phyloP scores from a whole-genome alignment of 352 stramenopile species.

The Globisporangium echinulatum region DNA sequence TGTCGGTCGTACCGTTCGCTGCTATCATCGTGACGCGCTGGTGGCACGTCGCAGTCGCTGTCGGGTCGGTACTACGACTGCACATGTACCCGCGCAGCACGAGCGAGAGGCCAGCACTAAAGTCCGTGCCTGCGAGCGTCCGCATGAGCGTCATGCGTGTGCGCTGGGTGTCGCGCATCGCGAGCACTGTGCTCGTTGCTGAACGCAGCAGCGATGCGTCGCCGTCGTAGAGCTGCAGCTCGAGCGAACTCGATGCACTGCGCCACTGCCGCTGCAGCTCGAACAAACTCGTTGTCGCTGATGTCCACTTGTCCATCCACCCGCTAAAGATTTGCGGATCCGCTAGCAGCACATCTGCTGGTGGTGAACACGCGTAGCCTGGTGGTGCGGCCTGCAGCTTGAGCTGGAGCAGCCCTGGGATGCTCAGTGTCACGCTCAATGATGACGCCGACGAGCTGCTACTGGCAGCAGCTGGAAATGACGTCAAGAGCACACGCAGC shows the following conservation, averaged over 20 bases:
- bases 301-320: constrained; percentile 43
- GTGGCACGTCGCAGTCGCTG: constrained; percentile 14
- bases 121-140: constrained; percentile 25
- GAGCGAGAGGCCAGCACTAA: constrained; percentile 35
- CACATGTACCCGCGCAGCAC: constrained; percentile 37
- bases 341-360: constrained; percentile 6
- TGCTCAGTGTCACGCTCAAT: constrained; percentile 14
- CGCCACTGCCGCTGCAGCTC: constrained; percentile 27
- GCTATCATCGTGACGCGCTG: constrained; percentile 22
- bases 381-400: constrained; percentile 23
- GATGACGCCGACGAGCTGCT: constrained; percentile 1
- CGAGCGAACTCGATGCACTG: constrained; percentile 10
- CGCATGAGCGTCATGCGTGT: constrained; percentile 17
- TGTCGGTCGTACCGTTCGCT: constrained; percentile 17
- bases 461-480: constrained; percentile 13
- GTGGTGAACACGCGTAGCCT: constrained; percentile 25
- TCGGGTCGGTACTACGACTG: not conserved
- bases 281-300: constrained; percentile 3
- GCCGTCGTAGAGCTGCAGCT: constrained; percentile 13
- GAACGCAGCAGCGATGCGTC: constrained; percentile 32
- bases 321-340: constrained; percentile 33
- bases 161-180: constrained; percentile 15
- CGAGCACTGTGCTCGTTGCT: constrained; percentile 29
- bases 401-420: constrained; percentile 25
- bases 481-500: constrained; percentile 17